Conservation (phyloP, 768 basidiomycete genomes). For the Leccinum broughii region DNA sequence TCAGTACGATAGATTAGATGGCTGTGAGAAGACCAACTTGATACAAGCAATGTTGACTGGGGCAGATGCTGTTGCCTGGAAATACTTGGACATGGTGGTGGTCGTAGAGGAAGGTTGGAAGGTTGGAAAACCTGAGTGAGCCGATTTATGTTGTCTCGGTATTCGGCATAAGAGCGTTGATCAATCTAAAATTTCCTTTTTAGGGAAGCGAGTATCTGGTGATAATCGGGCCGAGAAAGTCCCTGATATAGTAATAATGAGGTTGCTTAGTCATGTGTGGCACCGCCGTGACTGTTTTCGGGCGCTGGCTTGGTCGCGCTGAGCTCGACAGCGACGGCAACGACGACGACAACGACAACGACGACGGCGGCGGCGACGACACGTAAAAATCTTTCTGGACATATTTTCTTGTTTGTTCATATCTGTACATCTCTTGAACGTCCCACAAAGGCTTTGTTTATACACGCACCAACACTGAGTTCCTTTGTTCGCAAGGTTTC, state of each 20-base stretch:
- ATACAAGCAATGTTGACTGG: conserved; percentile 99
- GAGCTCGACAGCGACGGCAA: conserved; percentile 23
- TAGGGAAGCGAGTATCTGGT: background rate
- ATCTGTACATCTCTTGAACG: conserved; percentile 17
- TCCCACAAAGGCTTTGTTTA: background rate
- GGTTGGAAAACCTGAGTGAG: background rate
- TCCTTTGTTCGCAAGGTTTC: conserved; percentile 15
- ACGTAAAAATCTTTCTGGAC: conserved; percentile 17
- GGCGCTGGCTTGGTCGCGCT: conserved; percentile 25
- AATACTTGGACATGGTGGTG: conserved; percentile 54
- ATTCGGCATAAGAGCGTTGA: background rate
- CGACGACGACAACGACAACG: conserved; percentile 13
- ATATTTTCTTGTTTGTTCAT: conserved; percentile 20
- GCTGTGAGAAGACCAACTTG: conserved; percentile 56
- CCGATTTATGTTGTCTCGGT: conserved; percentile 17
- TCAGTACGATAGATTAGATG: conserved; percentile 6
- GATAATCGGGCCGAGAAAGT: conserved; percentile 14
- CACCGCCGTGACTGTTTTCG: conserved; percentile 24
- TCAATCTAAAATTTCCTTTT: conserved; percentile 18
- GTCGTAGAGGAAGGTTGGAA: conserved; percentile 11
- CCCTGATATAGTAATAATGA: conserved; percentile 13
- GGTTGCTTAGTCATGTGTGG: conserved; percentile 21
- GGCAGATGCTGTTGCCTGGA: conserved; percentile 85
- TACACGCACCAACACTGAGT: conserved; percentile 5
- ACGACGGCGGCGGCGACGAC: conserved; percentile 14